phyloP scores from a whole-genome alignment of 495 filamentous ascomycete species.

The Thozetella sp. region DNA sequence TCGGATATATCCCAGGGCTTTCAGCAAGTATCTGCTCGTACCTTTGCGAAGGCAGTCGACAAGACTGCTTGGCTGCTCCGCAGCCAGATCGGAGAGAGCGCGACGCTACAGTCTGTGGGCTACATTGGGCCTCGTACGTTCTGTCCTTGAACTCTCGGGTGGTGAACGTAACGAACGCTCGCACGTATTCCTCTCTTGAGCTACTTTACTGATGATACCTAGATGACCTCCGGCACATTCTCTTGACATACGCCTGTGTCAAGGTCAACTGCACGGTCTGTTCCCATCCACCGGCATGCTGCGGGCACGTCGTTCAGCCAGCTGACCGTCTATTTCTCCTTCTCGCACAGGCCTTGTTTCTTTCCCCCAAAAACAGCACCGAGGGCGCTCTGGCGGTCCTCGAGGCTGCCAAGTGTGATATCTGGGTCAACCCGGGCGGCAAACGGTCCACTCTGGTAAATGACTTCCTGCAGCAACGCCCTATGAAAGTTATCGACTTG shows the following conservation, averaged over 20 bases:
- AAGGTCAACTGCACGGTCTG: slow-evolving; percentile 27
- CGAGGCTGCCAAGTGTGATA: slow-evolving; percentile 12
- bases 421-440: slow-evolving; percentile 13
- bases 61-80: slow-evolving; percentile 23
- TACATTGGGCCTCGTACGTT: slow-evolving; percentile 24
- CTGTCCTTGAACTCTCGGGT: not conserved
- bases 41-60: slow-evolving; percentile 25
- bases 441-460: slow-evolving; percentile 9
- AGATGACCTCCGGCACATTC: slow-evolving; percentile 19
- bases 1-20: slow-evolving; percentile 7
- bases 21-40: slow-evolving; percentile 12
- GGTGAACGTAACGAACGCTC: not conserved
- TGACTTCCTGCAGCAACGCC: slow-evolving; percentile 8
- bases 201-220: not conserved
- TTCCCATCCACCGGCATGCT: not conserved
- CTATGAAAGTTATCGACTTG: slow-evolving; percentile 14
- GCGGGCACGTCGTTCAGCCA: not conserved
- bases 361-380: slow-evolving; percentile 23
- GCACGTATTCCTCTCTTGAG: not conserved
- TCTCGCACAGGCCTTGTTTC: slow-evolving; percentile 15
- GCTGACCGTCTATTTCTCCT: not conserved
- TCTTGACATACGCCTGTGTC: slow-evolving; percentile 20
- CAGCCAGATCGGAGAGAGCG: slow-evolving; percentile 3
- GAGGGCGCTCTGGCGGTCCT: slow-evolving; percentile 23
- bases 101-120: slow-evolving; percentile 11